These are phyloP conservation scores for Casuarina glauca DNA, from an alignment of 306 rosid species.

Conservation along the genomic window DNA sequence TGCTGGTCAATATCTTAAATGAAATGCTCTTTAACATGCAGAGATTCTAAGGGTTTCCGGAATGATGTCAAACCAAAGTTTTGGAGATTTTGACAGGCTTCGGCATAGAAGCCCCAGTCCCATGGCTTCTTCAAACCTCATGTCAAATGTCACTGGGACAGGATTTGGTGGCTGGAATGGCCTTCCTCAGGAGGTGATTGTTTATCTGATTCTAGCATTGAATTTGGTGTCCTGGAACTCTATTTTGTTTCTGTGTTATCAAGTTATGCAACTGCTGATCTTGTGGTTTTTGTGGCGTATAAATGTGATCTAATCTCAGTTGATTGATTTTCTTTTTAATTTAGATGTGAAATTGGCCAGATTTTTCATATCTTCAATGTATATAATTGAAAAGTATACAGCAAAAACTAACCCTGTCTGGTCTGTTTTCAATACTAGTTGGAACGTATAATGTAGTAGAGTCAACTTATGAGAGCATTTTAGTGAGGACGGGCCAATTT, in stretches of 20 bases:
- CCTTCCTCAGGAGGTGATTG: conserved; percentile 81
- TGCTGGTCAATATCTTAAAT: conserved; percentile 31
- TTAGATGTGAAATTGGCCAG: neutral
- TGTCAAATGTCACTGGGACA: conserved; percentile 74
- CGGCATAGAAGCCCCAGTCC: conserved; percentile 99
- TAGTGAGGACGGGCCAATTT: conserved; percentile 1
- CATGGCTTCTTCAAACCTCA: conserved; percentile 90
- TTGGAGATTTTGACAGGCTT: conserved; percentile 92
- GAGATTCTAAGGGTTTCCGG: conserved; percentile 94
- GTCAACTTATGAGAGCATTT: conserved; percentile 2
- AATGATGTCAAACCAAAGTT: conserved; percentile 97
- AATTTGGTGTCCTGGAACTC: conserved; percentile 7
- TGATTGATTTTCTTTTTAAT: neutral
- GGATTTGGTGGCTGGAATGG: conserved; percentile 91
- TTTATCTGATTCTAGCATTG: conserved; percentile 11
- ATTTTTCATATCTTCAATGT: neutral
- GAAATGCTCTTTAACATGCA: conserved; percentile 46
- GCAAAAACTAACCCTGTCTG: too few species aligned
- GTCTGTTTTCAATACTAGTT: too few species aligned
- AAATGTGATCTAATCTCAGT: neutral
- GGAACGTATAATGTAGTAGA: neutral
- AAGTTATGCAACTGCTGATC: neutral
- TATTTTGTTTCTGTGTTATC: neutral
- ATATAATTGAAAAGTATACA: neutral
- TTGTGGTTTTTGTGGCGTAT: neutral